Evolutionary conservation across 306 rosid genomes (phyloP), one percentile per base, ranked within the genome.

Genomic region (Fragaria iinumae): DNA sequence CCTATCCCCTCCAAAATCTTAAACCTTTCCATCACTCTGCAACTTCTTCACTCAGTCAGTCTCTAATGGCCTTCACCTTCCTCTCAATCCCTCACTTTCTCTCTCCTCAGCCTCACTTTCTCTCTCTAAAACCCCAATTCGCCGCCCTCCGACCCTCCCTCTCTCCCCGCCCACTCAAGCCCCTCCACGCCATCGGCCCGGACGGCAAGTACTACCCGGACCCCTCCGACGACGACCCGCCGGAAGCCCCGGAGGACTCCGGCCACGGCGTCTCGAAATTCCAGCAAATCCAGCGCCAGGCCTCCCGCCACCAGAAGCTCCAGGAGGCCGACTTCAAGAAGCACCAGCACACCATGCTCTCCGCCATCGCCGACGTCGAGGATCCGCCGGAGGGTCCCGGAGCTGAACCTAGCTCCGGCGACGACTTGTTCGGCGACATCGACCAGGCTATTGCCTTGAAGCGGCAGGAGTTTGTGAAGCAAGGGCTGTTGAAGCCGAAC

Each of bases 201-300:
- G 90, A 90, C 80, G 92, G 88, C 5, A 92, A 88, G 78, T 92
- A 66, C 90, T 90, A 92, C 79, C 98, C 96, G 5, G 83, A 86
- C 86, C 91, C 97, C 1, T 82, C 87, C 8, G 98, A 92, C 70
- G 91, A 92, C 43, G 99, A 92, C 83, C 99, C 97, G 1, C 99
- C 97, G 0, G 98, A 95, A 45, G 89, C 86, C 2, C 66, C 57
- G 6, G 93, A 95, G 29, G 97, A 95, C 75, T 73, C 96, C 36
- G 89, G 83, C 20, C 97, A 95, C 71, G 97, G 97, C 32, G 87
- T 90, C 34, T 83, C 93, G 48, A 92, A 78, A 60, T 95, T 82
- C 83, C 89, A 95, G 77, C 97, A 95, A 86, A 89, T 95, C 25
- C 81, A 95, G 6, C 84, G 81, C 68, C 97, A 89, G 67, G 97